Evolutionary conservation across 805 yeast species (phyloP), one percentile per base, ranked within the genome.

Genomic region (Grigorovia humatica): DNA sequence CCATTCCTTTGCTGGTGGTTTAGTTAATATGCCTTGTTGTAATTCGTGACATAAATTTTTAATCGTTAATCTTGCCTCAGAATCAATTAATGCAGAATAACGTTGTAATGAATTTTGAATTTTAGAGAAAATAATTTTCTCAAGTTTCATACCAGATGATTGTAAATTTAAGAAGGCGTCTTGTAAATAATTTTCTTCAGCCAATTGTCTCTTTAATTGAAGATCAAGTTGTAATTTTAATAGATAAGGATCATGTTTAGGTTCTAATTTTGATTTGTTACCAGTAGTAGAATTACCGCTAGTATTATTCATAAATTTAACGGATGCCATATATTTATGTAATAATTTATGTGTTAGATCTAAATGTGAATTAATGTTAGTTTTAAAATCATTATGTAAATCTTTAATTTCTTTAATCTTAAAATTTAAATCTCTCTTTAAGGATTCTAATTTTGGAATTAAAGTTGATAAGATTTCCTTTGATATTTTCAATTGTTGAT

Each of bases 401-500:
- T 83, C 81, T 64, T 81, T 83, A 59, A 88, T 88, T 65, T 88
- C 96, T 65, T 83, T 84, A 54, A 88, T 85, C 61, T 88, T 87
- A 54, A 82, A 76, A 49, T 80, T 70, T 56, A 89, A 71, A 67
- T 88, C 96, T 55, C 83, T 78, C 45, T 80, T 74, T 51, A 83
- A 69, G 49, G 74, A 79, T 56, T 79, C 83, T 46, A 83, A 68
- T 46, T 81, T 72, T 17, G 85, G 85, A 17, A 82, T 71, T 11
- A 81, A 70, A 67, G 74, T 71, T 56, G 70, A 72, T 60, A 69
- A 76, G 62, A 83, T 70, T 59, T 80, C 85, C 57, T 75, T 76
- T 38, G 80, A 73, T 5, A 80, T 70, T 43, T 74, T 69, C 48
- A 77, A 72, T 17, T 83, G 82, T 71, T 78, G 74, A 20, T 72